phyloP scores from a whole-genome alignment of 1,284 basidiomycete species.

The Pholiota adiposa region DNA sequence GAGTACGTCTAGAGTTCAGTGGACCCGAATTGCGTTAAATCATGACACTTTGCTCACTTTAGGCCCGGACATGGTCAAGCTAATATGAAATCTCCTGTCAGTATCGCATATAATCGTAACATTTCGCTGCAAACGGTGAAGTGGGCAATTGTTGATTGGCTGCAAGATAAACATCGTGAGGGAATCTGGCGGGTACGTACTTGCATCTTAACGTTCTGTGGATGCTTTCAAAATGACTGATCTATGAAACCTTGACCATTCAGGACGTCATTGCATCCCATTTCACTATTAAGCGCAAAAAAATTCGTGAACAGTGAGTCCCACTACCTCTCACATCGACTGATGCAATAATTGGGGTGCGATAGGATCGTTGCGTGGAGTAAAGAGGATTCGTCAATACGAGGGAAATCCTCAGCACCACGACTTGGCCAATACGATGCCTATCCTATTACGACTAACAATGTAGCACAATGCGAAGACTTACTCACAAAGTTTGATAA shows the following conservation, averaged over 20 bases:
- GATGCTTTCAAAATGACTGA: neutral
- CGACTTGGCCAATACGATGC: neutral
- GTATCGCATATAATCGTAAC: conserved; percentile 50
- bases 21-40: conserved; percentile 6
- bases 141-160: conserved; percentile 58
- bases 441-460: neutral
- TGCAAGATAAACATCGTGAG: conserved; percentile 43
- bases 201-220: neutral
- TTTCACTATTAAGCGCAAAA: conserved; percentile 44
- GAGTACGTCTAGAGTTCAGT: conserved; percentile 42
- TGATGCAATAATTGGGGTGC: neutral
- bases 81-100: conserved; percentile 35
- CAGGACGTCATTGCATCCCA: conserved; percentile 56
- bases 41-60: conserved; percentile 8
- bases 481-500: conserved; percentile 32
- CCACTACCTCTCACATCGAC: conserved; percentile 4
- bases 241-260: conserved; percentile 3
- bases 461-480: conserved; percentile 15
- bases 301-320: conserved; percentile 47
- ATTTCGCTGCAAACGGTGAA: conserved; percentile 44
- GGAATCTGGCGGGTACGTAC: conserved; percentile 51
- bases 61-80: conserved; percentile 53
- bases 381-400: conserved; percentile 29
- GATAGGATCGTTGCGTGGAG: conserved; percentile 47
- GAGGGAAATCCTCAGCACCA: conserved; percentile 22